Conservation (phyloP, 2,329 filamentous ascomycete genomes). For the Hortaea sp. region DNA sequence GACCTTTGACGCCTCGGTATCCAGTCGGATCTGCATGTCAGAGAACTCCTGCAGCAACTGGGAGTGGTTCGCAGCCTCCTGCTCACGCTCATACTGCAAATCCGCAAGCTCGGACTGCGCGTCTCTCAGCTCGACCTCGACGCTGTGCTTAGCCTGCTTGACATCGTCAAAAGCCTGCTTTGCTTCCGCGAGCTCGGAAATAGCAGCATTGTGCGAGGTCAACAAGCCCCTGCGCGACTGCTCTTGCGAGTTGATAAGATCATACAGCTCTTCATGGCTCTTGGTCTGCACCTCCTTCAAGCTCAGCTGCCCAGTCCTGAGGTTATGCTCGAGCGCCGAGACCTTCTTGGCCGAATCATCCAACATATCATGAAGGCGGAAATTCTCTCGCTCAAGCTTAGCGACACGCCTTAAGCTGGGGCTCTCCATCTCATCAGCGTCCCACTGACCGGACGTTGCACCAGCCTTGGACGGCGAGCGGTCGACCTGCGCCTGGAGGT, state of each 20-base stretch:
- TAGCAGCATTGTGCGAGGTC: constrained; percentile 73
- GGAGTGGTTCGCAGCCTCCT: constrained; percentile 76
- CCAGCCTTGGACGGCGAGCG: constrained; percentile 49
- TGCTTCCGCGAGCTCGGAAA: constrained; percentile 75
- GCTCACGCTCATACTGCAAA: constrained; percentile 65
- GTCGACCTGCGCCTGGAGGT: constrained; percentile 79
- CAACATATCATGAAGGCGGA: constrained; percentile 81
- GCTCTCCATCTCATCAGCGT: constrained; percentile 56
- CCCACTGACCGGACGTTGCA: constrained; percentile 27
- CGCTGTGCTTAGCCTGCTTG: constrained; percentile 64
- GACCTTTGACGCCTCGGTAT: constrained; percentile 76
- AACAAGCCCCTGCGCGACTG: constrained; percentile 73
- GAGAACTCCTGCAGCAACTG: constrained; percentile 87
- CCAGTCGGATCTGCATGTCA: constrained; percentile 84
- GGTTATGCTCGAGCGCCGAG: constrained; percentile 74
- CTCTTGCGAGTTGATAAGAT: constrained; percentile 87
- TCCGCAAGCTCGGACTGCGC: constrained; percentile 75
- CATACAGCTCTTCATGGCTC: constrained; percentile 88
- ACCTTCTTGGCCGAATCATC: constrained; percentile 92
- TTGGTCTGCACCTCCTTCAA: constrained; percentile 85
- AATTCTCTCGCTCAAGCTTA: constrained; percentile 87
- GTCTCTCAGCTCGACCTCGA: constrained; percentile 84
- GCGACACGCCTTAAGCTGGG: constrained; percentile 73
- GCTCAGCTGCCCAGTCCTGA: constrained; percentile 78
- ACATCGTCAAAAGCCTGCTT: constrained; percentile 81